phyloP scores from a whole-genome alignment of 352 stramenopile genomes.

The Phytophthora tubulina region DNA sequence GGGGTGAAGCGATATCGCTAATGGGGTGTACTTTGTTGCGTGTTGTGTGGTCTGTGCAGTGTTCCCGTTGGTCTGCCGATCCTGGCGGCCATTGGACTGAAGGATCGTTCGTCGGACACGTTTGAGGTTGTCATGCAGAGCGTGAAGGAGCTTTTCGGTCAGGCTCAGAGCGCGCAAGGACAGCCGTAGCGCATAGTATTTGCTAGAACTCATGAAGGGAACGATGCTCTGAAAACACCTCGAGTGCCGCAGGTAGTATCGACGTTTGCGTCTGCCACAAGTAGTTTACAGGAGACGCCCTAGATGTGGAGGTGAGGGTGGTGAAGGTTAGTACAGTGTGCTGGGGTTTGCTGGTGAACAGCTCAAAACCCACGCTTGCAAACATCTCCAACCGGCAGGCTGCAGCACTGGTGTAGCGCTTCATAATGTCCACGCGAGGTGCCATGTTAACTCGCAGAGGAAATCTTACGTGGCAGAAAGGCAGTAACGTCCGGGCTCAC shows the following conservation, averaged over 20 bases:
- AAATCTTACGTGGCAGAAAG: too few species aligned
- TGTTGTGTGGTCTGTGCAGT: constrained; percentile 32
- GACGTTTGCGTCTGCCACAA: too few species aligned
- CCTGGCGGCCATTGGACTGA: constrained; percentile 77
- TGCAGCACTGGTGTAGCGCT: too few species aligned
- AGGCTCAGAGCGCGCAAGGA: constrained; percentile 30
- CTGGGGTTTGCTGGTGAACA: too few species aligned
- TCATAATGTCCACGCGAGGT: too few species aligned
- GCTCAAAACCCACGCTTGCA: too few species aligned
- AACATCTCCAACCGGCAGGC: too few species aligned
- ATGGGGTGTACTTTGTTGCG: not conserved
- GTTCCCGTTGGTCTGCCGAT: constrained; percentile 72
- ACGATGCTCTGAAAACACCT: not conserved
- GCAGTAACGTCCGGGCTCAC: too few species aligned
- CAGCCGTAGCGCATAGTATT: constrained; percentile 16
- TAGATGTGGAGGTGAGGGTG: too few species aligned
- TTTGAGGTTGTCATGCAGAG: constrained; percentile 83
- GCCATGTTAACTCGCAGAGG: too few species aligned
- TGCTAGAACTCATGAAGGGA: constrained; percentile 3
- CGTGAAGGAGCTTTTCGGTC: constrained; percentile 56
- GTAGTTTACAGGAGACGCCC: too few species aligned
- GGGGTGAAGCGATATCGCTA: not conserved
- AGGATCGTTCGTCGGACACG: constrained; percentile 76
- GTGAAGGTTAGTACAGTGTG: too few species aligned
- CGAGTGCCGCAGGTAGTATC: not conserved